Evolutionary conservation across 371 early-diverging fungal species (phyloP), one percentile per base, ranked within the genome.

Genomic region (Conidiobolus incongruus): DNA sequence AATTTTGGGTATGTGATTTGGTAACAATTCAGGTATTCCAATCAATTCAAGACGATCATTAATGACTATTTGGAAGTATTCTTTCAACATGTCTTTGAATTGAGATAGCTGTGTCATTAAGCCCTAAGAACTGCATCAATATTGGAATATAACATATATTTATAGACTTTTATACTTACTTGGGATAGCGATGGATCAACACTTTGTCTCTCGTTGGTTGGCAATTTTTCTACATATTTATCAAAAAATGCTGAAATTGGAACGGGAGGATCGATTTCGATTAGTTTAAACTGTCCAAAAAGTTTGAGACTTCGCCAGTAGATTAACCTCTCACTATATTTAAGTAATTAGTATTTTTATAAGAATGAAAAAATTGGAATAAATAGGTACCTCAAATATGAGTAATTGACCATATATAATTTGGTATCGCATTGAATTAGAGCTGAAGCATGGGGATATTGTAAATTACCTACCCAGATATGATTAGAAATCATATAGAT

Each of bases 401-500:
- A 63, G 47, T 69, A 81, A 44, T 93, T 73, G 5, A 88, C 57
- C 58, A 91, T 51, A 46, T 79, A 89, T 8, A 93, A 58, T 37
- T 70, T 72, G 10, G 80, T 75, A 35, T 79, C 70, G 56, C 79
- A 63, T 50, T 93, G 94, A 26, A 91, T 63, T n/a, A n/a, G n/a
- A n/a, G n/a, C n/a, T n/a, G n/a, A n/a, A n/a, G n/a, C n/a, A n/a
- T n/a, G 59, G 0, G 52, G 50, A 48, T 80, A 72, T 49, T 88
- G 81, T 13, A 86, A 73, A 49, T 70, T 67, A n/a, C 92, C 92
- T n/a, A 93, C 89, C 60, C 84, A 82, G 0, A 73, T 71, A 53
- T 87, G 86, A 38, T 77, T 65, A 13, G 62, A 51, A 42, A 93
- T 66, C 2, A 91, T 53, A 1, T 63, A 61, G 0, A 82, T 78